A percentile compares a stretch with the other conserved stretches of the same genome.
Evolutionary conservation across 2,329 filamentous ascomycete species (phyloP).

Genomic region (Trichoderma arundinaceum): DNA sequence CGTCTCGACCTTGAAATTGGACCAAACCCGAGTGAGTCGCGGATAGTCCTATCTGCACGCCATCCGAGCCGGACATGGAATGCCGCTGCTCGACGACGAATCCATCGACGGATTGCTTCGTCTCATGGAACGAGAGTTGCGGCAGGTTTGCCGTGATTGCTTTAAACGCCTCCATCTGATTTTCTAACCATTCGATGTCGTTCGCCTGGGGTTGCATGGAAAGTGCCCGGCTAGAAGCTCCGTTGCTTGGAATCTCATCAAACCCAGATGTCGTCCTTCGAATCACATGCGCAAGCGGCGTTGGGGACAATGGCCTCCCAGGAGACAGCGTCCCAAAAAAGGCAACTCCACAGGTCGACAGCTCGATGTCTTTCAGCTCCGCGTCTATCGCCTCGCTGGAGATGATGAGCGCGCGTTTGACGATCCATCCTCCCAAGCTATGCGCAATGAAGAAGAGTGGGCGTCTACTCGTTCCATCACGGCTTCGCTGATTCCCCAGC

Average conservation of each 20-base stretch:
- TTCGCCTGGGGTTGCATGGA: slow-evolving; percentile 31
- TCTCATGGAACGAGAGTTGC: slow-evolving; percentile 40
- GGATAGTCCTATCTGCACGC: slow-evolving; percentile 36
- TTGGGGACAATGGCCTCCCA: slow-evolving; percentile 36
- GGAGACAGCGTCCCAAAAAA: slow-evolving; percentile 40
- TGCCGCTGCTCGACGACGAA: slow-evolving; percentile 39
- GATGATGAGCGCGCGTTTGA: slow-evolving; percentile 40
- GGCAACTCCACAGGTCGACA: slow-evolving; percentile 39
- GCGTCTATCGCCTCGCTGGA: slow-evolving; percentile 38
- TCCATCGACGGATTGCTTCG: slow-evolving; percentile 35
- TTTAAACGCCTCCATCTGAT: slow-evolving; percentile 40
- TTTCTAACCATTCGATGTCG: slow-evolving; percentile 39
- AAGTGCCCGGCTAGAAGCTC: not conserved
- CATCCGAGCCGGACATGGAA: slow-evolving; percentile 38
- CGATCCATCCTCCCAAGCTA: slow-evolving; percentile 40
- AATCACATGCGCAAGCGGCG: slow-evolving; percentile 38
- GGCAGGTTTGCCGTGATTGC: slow-evolving; percentile 37
- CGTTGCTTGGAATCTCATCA: slow-evolving; percentile 21
- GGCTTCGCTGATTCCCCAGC: slow-evolving; percentile 34
- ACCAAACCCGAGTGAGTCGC: slow-evolving; percentile 38
- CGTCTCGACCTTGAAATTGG: slow-evolving; percentile 38
- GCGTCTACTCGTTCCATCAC: slow-evolving; percentile 34
- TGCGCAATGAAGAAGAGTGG: slow-evolving; percentile 41
- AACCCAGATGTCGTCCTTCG: slow-evolving; percentile 37
- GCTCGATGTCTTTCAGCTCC: slow-evolving; percentile 36